phyloP scores from a whole-genome alignment of 768 basidiomycete species.

The Lentinula sp. region DNA sequence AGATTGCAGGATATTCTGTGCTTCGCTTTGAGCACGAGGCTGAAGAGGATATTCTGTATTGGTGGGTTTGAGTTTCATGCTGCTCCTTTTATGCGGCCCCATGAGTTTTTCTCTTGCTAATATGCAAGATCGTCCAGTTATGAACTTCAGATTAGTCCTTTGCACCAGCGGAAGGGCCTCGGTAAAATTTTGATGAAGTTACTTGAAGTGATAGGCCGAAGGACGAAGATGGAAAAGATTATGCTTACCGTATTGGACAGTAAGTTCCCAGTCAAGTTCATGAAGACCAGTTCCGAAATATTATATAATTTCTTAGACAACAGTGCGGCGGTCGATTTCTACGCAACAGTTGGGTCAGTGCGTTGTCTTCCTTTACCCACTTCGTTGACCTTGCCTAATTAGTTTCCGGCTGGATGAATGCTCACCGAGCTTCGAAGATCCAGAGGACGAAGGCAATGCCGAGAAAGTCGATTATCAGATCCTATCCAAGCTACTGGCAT shows the following conservation, averaged over 20 bases:
- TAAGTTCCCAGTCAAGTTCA: conserved; percentile 20
- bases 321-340: conserved; percentile 40
- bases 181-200: conserved; percentile 49
- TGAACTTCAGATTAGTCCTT: conserved; percentile 59
- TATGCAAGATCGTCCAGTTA: conserved; percentile 41
- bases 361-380: not conserved
- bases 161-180: conserved; percentile 45
- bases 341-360: conserved; percentile 47
- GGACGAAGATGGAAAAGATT: conserved; percentile 59
- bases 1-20: conserved; percentile 38
- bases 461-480: conserved; percentile 40
- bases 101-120: not conserved
- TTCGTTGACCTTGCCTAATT: not conserved
- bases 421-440: conserved; percentile 38
- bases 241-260: conserved; percentile 76
- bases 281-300: not conserved
- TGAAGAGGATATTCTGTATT: conserved; percentile 58
- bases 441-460: conserved; percentile 20
- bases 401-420: conserved; percentile 52
- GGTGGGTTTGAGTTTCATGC: conserved; percentile 34
- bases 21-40: conserved; percentile 76
- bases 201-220: conserved; percentile 42
- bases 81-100: not conserved
- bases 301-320: conserved; percentile 33
- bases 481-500: conserved; percentile 25